These are phyloP conservation scores for Cryphonectria nitschkei DNA, from an alignment of 2,329 filamentous ascomycete species.

Conservation along the genomic window DNA sequence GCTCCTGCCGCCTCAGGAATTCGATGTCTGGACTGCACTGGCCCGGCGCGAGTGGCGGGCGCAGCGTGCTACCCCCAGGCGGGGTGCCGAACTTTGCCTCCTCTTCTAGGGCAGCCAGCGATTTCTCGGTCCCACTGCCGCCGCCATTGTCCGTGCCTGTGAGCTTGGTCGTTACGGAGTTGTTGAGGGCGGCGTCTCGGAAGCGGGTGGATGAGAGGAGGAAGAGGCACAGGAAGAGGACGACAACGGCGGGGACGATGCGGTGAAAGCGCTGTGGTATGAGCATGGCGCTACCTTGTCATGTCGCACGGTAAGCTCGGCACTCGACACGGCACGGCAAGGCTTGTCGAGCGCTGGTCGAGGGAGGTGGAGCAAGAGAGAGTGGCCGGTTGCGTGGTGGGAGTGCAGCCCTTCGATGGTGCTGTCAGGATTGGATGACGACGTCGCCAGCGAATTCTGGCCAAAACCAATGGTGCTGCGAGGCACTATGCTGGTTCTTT, in stretches of 20 bases:
- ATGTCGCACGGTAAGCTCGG: conserved; percentile 22
- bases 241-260: conserved; percentile 24
- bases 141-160: not conserved
- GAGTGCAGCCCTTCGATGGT: not conserved
- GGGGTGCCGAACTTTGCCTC: conserved; percentile 26
- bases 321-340: not conserved
- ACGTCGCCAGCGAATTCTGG: not conserved
- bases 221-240: conserved; percentile 27
- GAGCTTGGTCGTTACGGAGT: conserved; percentile 24
- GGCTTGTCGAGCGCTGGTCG: not conserved
- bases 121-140: conserved; percentile 11
- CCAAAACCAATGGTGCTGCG: not conserved
- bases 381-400: not conserved
- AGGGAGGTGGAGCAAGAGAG: not conserved
- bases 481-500: not conserved
- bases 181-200: conserved; percentile 23
- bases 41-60: conserved; percentile 27
- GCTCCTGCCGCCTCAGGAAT: conserved; percentile 36
- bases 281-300: conserved; percentile 29
- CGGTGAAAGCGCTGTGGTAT: conserved; percentile 30
- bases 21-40: conserved; percentile 33
- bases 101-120: conserved; percentile 23
- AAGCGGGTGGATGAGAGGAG: conserved; percentile 27
- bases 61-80: conserved; percentile 14
- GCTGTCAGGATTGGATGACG: not conserved